These are phyloP conservation scores for Ophiocordyceps camponoti-saundersi DNA, from an alignment of 2,329 filamentous ascomycete genomes.

Conservation along the genomic window DNA sequence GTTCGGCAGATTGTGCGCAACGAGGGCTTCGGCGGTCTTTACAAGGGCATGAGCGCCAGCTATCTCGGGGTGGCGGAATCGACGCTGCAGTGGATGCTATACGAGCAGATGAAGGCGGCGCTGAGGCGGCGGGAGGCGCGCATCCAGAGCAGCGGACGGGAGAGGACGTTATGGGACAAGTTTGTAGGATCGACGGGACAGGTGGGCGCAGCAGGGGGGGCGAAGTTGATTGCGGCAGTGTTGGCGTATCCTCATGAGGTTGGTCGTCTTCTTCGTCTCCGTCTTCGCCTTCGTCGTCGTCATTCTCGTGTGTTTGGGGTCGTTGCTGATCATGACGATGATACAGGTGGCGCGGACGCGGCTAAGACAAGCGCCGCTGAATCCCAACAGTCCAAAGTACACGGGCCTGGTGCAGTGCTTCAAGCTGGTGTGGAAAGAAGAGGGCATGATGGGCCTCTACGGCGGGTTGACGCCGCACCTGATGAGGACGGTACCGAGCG, in stretches of 20 bases:
- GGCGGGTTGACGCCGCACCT: slow-evolving; percentile 85
- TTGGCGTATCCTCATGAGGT: slow-evolving; percentile 89
- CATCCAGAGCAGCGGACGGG: slow-evolving; percentile 38
- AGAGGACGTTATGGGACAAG: slow-evolving; percentile 54
- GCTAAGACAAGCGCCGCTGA: slow-evolving; percentile 67
- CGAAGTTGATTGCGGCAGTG: slow-evolving; percentile 72
- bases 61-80: slow-evolving; percentile 85
- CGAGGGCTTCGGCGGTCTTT: slow-evolving; percentile 69
- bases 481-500: slow-evolving; percentile 76
- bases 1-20: slow-evolving; percentile 63
- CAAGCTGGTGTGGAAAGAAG: slow-evolving; percentile 71
- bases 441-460: slow-evolving; percentile 73
- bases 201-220: slow-evolving; percentile 59
- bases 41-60: slow-evolving; percentile 79
- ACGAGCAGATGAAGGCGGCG: slow-evolving; percentile 77
- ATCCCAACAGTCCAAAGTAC: slow-evolving; percentile 61
- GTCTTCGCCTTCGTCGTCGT: not conserved
- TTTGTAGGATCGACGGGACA: slow-evolving; percentile 67
- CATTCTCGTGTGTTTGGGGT: no score
- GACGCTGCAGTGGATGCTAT: slow-evolving; percentile 84
- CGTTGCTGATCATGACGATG: no score
- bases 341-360: slow-evolving; percentile 66
- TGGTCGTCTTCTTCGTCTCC: slow-evolving; percentile 6
- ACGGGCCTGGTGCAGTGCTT: slow-evolving; percentile 82
- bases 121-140: slow-evolving; percentile 47